phyloP scores from a whole-genome alignment of 495 filamentous ascomycete species.

The Durotheca rogersii region DNA sequence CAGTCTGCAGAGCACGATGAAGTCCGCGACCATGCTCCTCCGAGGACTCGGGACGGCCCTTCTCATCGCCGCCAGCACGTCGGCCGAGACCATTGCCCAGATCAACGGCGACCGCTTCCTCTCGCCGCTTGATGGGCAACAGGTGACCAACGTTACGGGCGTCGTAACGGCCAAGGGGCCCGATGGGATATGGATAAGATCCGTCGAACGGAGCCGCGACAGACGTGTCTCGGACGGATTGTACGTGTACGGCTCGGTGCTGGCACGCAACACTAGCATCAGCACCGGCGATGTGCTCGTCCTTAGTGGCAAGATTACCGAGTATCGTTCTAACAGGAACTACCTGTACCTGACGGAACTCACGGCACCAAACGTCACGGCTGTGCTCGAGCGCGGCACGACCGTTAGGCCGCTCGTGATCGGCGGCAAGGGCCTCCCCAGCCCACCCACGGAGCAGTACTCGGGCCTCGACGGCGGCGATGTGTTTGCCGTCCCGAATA shows the following conservation, averaged over 20 bases:
- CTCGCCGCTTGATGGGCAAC: conserved; percentile 53
- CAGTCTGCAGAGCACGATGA: conserved; percentile 7
- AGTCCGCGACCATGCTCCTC: conserved; percentile 1
- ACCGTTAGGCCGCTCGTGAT: conserved; percentile 53
- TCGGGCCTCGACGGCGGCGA: conserved; percentile 54
- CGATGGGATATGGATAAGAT: conserved; percentile 59
- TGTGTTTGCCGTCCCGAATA: conserved; percentile 57
- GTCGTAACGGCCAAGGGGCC: conserved; percentile 60
- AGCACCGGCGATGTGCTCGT: conserved; percentile 58
- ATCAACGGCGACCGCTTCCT: conserved; percentile 63
- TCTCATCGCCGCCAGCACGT: conserved; percentile 6
- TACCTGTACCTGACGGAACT: conserved; percentile 62
- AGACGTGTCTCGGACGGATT: conserved; percentile 50
- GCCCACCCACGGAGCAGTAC: conserved; percentile 55
- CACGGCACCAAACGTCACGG: conserved; percentile 46
- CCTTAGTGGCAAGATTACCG: conserved; percentile 54
- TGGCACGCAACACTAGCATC: conserved; percentile 43
- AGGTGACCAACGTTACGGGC: conserved; percentile 55
- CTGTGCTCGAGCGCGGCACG: conserved; percentile 47
- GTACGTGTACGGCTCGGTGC: conserved; percentile 54
- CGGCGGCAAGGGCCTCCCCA: conserved; percentile 47
- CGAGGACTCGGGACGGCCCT: conserved; percentile 3
- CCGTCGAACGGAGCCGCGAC: conserved; percentile 47
- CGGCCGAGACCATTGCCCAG: conserved; percentile 56
- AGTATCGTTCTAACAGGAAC: conserved; percentile 51